These are phyloP conservation scores for Zanthoxylum bungeanum DNA, from an alignment of 345 rosid genomes.

Conservation along the genomic window DNA sequence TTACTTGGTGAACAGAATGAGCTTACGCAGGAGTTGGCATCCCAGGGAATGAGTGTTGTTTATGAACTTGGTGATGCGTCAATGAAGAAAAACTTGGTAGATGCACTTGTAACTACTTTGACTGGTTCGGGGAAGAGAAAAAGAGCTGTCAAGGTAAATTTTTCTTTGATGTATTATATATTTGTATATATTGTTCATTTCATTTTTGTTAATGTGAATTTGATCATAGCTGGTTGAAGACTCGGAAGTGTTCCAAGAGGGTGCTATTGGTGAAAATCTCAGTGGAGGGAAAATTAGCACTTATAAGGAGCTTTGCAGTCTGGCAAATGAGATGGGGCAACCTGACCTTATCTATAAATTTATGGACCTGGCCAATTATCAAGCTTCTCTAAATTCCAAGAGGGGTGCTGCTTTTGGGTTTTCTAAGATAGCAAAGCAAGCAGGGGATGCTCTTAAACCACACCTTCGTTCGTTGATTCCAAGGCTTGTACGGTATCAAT, in stretches of 20 bases:
- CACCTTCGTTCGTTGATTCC: conserved; percentile 79
- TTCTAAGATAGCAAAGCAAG: conserved; percentile 96
- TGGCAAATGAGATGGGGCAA: conserved; percentile 99
- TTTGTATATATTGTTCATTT: background rate
- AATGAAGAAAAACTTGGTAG: conserved; percentile 84
- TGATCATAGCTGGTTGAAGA: conserved; percentile 71
- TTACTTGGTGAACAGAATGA: conserved; percentile 92
- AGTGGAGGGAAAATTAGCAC: conserved; percentile 92
- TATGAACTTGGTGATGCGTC: conserved; percentile 91
- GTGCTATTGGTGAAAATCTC: conserved; percentile 76
- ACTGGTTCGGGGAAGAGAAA: conserved; percentile 97
- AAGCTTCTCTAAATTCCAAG: conserved; percentile 81
- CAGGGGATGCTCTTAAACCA: conserved; percentile 96
- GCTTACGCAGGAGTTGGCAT: conserved; percentile 94
- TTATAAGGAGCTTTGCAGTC: conserved; percentile 89
- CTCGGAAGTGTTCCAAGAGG: conserved; percentile 94
- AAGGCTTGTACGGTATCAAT: conserved; percentile 85
- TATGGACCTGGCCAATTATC: conserved; percentile 97
- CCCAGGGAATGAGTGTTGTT: conserved; percentile 97
- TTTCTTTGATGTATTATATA: background rate
- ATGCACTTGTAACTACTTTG: conserved; percentile 78
- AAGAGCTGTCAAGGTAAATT: conserved; percentile 83
- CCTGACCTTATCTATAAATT: conserved; percentile 94
- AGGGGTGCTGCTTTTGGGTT: conserved; percentile 99
- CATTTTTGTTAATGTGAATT: conserved; percentile 3